Evolutionary conservation across 768 basidiomycete genomes (phyloP), one percentile per base, ranked within the genome.

Genomic region (Mycena sanguinolenta): DNA sequence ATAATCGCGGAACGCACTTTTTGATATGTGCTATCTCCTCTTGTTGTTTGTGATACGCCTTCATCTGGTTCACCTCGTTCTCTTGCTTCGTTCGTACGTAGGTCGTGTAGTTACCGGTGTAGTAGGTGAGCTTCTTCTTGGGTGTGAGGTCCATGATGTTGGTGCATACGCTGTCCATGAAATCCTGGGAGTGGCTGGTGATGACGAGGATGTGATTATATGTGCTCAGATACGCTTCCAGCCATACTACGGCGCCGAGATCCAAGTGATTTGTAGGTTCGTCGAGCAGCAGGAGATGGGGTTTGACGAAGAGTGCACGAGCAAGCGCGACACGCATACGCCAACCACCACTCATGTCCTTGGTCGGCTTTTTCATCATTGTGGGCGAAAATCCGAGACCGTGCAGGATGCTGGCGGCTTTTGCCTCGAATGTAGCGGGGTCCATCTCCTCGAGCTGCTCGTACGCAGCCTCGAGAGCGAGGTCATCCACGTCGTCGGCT

Each of bases 31-130:
- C 89, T 75, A 98, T 99, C 83, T 99, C 97, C 55, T 99, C 97
- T 81, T 99, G 97, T 80, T 99, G 97, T 83, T 99, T 99, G 76
- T 91, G 78, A 82, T 98, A 99, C 61, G 97, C 98, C 87, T 99
- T 99, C 96, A 98, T 98, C 85, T 98, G 96, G 82, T 99, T 99
- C 78, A 96, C 92, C 86, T 99, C 97, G 85, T 99, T 99, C 88
- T 99, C 97, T 75, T 84, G 77, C 87, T 93, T 97, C 67, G 97
- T 99, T 79, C 95, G 92, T 74, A 98, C 97, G 83, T 96, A 98
- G n/a, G 94, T 95, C 58, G 95, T 87, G 85, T 98, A 98, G 82
- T 98, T 98, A 84, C 97, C 97, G 71, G 91, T 90, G 82, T 98
- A 98, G 82, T 98, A 98, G 46, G 94, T 86, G 65, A 98, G 86